These are phyloP conservation scores for Dictyostelium intermedium DNA, from an alignment of 78 protist species.

Conservation along the genomic window DNA sequence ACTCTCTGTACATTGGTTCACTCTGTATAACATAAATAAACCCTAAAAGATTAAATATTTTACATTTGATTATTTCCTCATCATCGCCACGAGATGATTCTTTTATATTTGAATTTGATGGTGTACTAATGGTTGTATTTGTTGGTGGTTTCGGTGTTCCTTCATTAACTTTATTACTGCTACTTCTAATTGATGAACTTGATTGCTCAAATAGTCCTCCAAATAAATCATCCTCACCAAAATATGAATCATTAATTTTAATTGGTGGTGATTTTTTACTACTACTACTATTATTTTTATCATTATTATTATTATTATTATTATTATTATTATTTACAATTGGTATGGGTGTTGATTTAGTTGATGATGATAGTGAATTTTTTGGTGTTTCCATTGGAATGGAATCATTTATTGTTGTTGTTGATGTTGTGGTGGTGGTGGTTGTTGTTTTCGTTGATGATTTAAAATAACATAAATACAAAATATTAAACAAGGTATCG, in stretches of 20 bases:
- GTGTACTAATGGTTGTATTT: background rate
- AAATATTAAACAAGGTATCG: constrained; percentile 19
- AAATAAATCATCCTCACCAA: constrained; percentile 13
- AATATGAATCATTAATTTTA: background rate
- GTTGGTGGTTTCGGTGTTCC: background rate
- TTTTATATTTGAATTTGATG: background rate
- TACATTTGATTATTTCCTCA: background rate
- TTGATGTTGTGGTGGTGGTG: background rate
- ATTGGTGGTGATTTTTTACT: background rate
- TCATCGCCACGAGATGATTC: background rate
- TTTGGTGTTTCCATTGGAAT: background rate
- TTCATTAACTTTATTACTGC: background rate
- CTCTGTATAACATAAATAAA: background rate
- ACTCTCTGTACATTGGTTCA: background rate
- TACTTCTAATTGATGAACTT: background rate
- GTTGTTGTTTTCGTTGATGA: background rate
- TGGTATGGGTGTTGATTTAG: background rate
- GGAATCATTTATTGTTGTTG: background rate
- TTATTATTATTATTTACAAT: background rate
- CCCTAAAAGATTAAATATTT: background rate
- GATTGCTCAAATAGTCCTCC: constrained; percentile 12
- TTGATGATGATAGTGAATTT: background rate
- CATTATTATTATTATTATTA: background rate
- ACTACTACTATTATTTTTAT: background rate
- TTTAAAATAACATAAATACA: constrained; percentile 33